Evolutionary conservation across 2,329 filamentous ascomycete genomes (phyloP).

Genomic region (Aspergillus ruber): DNA sequence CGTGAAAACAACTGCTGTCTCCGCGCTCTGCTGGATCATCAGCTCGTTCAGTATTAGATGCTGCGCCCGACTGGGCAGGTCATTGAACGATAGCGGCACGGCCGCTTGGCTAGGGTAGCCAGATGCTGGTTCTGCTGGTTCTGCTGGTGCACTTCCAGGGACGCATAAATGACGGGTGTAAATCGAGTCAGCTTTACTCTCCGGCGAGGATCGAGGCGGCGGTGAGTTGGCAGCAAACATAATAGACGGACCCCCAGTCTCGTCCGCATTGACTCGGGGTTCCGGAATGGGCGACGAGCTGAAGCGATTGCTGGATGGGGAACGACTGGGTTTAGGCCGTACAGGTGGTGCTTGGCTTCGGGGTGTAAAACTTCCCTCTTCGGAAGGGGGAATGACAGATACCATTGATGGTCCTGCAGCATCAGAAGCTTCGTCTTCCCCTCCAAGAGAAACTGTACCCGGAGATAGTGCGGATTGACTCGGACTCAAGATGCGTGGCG

Average conservation of each 20-base stretch:
- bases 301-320: slow-evolving; percentile 45
- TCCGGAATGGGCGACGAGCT: slow-evolving; percentile 67
- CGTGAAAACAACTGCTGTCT: slow-evolving; percentile 74
- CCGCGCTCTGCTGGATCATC: slow-evolving; percentile 60
- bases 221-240: slow-evolving; percentile 59
- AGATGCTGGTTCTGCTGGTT: slow-evolving; percentile 29
- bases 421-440: not conserved
- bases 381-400: not conserved
- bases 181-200: slow-evolving; percentile 28
- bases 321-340: slow-evolving; percentile 23
- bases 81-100: slow-evolving; percentile 74
- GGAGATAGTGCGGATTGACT: not conserved
- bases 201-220: slow-evolving; percentile 21
- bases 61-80: slow-evolving; percentile 75
- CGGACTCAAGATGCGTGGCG: not conserved
- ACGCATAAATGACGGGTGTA: slow-evolving; percentile 28
- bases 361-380: slow-evolving; percentile 10
- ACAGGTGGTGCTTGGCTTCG: slow-evolving; percentile 12
- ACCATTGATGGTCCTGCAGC: not conserved
- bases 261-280: slow-evolving; percentile 59
- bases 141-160: slow-evolving; percentile 3
- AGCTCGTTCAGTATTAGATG: slow-evolving; percentile 83
- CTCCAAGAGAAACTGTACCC: not conserved
- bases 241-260: slow-evolving; percentile 62
- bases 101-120: slow-evolving; percentile 55